Percentiles rank a stretch among this genome's conserved stretches.
Evolutionary conservation across 2,329 filamentous ascomycete genomes (phyloP).

Genomic region (Paecilomyces sp.): DNA sequence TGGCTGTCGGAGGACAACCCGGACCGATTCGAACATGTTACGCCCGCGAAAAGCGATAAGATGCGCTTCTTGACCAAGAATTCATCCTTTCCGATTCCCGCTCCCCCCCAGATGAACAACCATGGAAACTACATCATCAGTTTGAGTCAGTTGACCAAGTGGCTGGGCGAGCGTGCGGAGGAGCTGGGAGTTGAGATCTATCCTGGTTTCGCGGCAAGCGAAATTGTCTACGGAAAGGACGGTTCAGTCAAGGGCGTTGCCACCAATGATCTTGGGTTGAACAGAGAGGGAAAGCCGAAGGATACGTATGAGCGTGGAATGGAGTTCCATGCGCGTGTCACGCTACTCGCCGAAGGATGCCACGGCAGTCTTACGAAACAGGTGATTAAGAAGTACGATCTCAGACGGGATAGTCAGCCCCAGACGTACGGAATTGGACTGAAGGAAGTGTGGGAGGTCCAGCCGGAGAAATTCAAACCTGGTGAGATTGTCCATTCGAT

Average conservation of each 20-base stretch:
- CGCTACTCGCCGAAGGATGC: conserved; percentile 88
- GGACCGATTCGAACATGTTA: conserved; percentile 78
- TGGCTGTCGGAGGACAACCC: conserved; percentile 89
- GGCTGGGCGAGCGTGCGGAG: conserved; percentile 94
- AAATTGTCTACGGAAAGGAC: conserved; percentile 79
- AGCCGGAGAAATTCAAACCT: conserved; percentile 83
- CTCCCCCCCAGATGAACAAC: conserved; percentile 96
- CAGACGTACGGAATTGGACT: conserved; percentile 93
- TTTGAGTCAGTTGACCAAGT: conserved; percentile 89
- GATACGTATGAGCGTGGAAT: conserved; percentile 91
- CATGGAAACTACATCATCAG: conserved; percentile 97
- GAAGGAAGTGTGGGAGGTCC: conserved; percentile 96
- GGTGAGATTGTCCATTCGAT: conserved; percentile 83
- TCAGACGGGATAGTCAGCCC: conserved; percentile 79
- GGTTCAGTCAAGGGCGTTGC: conserved; percentile 90
- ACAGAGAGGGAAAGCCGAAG: conserved; percentile 74
- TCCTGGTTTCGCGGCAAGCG: conserved; percentile 88
- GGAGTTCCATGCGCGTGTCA: conserved; percentile 93
- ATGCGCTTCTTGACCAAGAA: conserved; percentile 93
- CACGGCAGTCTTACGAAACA: conserved; percentile 94
- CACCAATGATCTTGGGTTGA: conserved; percentile 88
- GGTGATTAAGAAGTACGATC: conserved; percentile 86
- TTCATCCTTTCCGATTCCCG: conserved; percentile 69
- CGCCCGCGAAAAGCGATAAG: conserved; percentile 72
- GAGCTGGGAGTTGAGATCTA: conserved; percentile 95